Evolutionary conservation across 78 protist species (phyloP), one percentile per base, ranked within the genome.

Genomic region (Diacronema lutheri): DNA sequence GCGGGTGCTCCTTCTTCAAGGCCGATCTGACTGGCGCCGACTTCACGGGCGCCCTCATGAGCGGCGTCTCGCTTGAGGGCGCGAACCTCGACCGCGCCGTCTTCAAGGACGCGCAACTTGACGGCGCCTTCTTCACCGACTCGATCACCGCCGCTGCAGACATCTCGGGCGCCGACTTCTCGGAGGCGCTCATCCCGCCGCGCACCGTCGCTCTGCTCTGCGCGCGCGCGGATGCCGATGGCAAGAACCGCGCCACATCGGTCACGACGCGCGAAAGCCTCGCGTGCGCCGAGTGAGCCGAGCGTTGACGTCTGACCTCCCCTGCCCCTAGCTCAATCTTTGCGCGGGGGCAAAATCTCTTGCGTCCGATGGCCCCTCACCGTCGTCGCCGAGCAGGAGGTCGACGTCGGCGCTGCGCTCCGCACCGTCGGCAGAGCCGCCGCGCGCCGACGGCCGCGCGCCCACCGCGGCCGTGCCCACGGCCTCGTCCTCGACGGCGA

Each of bases 1-100:
- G 62, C n/a, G 62, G 62, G 6, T 57, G 62, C 57, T 71, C 79
- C 37, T 71, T 71, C 79, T 71, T 71, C 79, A 71, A 71, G 79
- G 79, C 79, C 12, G 79, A 71, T 35, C 55, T 69, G 26, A 1
- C n/a, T 0, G 26, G 26, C 12, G 58, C 58, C 1, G 35, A 41
- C 35, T 23, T 41, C 11, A 14, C 76, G 55, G 57, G 57, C 4
- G 79, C 79, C 5, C 37, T 41, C 35, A 56, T 71, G n/a, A 7
- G 58, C 7, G 31, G 40, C 31, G 79, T 56, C 5, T 26, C 38
- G 33, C 57, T 71, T 1, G 79, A 71, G 35, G 79, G 41, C 14
- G 79, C 79, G 0, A 56, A 56, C 4, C 79, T 71, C 5, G 58
- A 38, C 9, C 58, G 79, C 25, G 79, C 58, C 7, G 4, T 12